Base-by-base conservation (phyloP, 352 stramenopile species). In the Phytophthora tubulina region DNA sequence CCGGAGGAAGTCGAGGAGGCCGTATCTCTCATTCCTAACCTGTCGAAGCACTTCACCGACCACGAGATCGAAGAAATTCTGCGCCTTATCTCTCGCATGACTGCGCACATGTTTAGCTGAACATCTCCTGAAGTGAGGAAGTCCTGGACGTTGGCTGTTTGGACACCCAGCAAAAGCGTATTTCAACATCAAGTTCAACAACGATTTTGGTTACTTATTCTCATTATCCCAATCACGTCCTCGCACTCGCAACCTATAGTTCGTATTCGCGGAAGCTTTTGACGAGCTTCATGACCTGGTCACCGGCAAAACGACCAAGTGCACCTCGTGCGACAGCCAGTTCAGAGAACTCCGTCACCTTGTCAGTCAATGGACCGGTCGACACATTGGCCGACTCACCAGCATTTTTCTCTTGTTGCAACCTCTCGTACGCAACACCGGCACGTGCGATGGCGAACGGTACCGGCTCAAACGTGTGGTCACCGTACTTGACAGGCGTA, bases 401-500 rank as follows among this genome's bases (percentile, higher is more conserved):
- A 57, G 30, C 44, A 39, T 44, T 58, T 57, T 74, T 72, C 30
- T 56, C 57, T 41, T 59, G 62, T 33, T 79, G 70, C 41, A 86
- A 66, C n/a, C 63, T 72, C 33, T 76, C 52, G 35, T 71, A 69
- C 10, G 85, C 85, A 41, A 60, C 63, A 14, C 73, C 73, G 4
- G 73, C 86, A 36, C 85, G 81, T 3, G 87, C 73, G 63, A 96
- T 95, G 30, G 88, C 81, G 27, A 96, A 89, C 11, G 90, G 90
- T 45, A 96, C 90, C 0, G 90, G 88, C 57, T 96, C 90, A 62
- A 96, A 96, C 33, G 83, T 96, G 78, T 96, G 90, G 61, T 96
- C 90, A 33, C 90, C 90, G 54, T 95, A 96, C 62, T 92, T 83
- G 31, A 95, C 88, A 21, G 90, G 90, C 5, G 90, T 96, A 56